phyloP scores from a whole-genome alignment of 2,329 filamentous ascomycete species.

The Alternaria sp. region DNA sequence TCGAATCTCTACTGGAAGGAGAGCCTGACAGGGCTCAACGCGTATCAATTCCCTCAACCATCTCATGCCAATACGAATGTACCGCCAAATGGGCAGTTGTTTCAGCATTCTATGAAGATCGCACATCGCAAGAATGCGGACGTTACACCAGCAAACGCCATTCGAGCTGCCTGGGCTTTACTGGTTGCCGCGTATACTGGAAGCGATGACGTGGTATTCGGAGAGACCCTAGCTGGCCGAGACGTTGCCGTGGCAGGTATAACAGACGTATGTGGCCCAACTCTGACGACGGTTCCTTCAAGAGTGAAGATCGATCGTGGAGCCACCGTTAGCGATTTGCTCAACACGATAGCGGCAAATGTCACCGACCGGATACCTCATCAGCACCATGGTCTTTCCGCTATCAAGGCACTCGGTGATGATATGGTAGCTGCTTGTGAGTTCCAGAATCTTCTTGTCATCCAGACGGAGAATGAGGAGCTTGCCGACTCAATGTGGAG shows the following conservation, averaged over 20 bases:
- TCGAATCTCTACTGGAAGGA: slow-evolving; percentile 47
- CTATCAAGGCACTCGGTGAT: slow-evolving; percentile 54
- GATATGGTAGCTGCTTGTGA: slow-evolving; percentile 66
- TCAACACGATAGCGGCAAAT: slow-evolving; percentile 29
- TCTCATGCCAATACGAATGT: slow-evolving; percentile 29
- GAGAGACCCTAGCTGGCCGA: slow-evolving; percentile 46
- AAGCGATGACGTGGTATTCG: slow-evolving; percentile 34
- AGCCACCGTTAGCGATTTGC: slow-evolving; percentile 34
- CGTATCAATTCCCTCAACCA: slow-evolving; percentile 47
- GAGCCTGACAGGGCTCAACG: slow-evolving; percentile 30
- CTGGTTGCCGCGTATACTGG: slow-evolving; percentile 30
- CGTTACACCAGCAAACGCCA: slow-evolving; percentile 39
- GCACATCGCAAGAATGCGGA: slow-evolving; percentile 31
- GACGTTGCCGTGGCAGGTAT: slow-evolving; percentile 45
- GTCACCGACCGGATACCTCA: slow-evolving; percentile 44
- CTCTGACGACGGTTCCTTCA: slow-evolving; percentile 51
- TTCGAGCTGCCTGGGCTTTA: slow-evolving; percentile 37
- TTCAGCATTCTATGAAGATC: slow-evolving; percentile 36
- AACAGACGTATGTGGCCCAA: slow-evolving; percentile 48
- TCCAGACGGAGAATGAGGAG: slow-evolving; percentile 53
- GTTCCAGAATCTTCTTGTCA: slow-evolving; percentile 63
- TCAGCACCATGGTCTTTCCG: slow-evolving; percentile 50
- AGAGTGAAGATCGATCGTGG: slow-evolving; percentile 40
- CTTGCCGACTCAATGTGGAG: slow-evolving; percentile 39
- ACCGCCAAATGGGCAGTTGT: slow-evolving; percentile 31